phyloP scores from a whole-genome alignment of 495 filamentous ascomycete species.

The Glutinoglossum americanum region DNA sequence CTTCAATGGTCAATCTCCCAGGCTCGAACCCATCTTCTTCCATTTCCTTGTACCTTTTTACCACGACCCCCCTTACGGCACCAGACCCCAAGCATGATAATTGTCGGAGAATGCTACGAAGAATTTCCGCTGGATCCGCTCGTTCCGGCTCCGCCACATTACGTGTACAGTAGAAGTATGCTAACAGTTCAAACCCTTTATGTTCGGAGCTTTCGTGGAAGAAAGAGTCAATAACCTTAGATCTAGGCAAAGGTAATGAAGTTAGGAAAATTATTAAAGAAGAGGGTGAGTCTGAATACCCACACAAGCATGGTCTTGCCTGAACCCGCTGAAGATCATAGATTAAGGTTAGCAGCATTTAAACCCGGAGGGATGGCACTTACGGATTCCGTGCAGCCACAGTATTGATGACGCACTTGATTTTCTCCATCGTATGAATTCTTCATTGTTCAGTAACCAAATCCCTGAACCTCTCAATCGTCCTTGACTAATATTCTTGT shows the following conservation, averaged over 20 bases:
- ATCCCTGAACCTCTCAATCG: not conserved
- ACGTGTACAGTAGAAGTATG: not conserved
- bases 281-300: not conserved
- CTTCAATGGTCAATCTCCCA: not conserved
- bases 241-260: not conserved
- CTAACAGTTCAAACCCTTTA: not conserved
- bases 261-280: not conserved
- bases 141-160: not conserved
- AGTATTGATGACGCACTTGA: constrained; percentile 2
- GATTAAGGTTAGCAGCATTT: not conserved
- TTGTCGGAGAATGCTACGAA: constrained; percentile 5
- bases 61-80: not conserved
- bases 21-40: not conserved
- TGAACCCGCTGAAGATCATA: not conserved
- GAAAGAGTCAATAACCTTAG: not conserved
- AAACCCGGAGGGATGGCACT: not conserved
- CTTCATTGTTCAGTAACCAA: constrained; percentile 6
- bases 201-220: not conserved
- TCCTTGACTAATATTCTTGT: not conserved
- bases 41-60: not conserved
- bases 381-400: constrained; percentile 8
- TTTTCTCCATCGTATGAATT: constrained; percentile 6
- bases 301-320: constrained; percentile 8
- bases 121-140: not conserved
- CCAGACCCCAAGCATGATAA: constrained; percentile 1